phyloP scores from a whole-genome alignment of 116 monocot species.

The Thalassia testudinum region DNA sequence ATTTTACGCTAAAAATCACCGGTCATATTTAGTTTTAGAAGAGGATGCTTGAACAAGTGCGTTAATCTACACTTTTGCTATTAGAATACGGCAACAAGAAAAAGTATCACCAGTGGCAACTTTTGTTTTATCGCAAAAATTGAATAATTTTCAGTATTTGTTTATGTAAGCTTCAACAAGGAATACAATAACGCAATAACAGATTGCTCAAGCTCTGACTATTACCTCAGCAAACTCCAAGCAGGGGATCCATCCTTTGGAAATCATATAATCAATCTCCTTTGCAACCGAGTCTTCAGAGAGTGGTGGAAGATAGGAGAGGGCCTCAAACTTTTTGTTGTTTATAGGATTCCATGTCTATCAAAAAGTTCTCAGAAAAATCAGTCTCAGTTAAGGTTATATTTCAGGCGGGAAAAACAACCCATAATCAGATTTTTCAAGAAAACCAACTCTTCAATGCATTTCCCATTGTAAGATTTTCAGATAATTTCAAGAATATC shows the following conservation, averaged over 20 bases:
- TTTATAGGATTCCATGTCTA: conserved; percentile 70
- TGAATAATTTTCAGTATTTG: no score
- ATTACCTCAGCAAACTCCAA: conserved; percentile 73
- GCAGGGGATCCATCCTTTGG: conserved; percentile 61
- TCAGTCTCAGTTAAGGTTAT: background rate
- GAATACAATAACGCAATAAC: no score
- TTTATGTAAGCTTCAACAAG: no score
- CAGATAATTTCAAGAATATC: background rate
- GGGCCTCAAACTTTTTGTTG: conserved; percentile 72
- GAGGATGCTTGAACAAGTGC: no score
- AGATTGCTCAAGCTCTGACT: no score
- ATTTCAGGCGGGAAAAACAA: background rate
- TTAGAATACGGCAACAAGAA: no score
- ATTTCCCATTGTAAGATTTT: background rate
- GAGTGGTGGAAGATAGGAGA: conserved; percentile 76
- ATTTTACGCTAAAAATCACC: no score
- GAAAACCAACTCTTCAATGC: background rate
- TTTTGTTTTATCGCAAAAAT: no score
- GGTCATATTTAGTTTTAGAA: no score
- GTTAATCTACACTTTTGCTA: no score
- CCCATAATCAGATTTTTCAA: background rate
- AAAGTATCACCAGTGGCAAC: no score
- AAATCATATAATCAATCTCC: conserved; percentile 63
- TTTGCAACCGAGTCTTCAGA: conserved; percentile 51
- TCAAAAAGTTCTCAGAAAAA: background rate